These are phyloP conservation scores for Cyclanthera cordifolia DNA, from an alignment of 306 rosid species.

Conservation along the genomic window DNA sequence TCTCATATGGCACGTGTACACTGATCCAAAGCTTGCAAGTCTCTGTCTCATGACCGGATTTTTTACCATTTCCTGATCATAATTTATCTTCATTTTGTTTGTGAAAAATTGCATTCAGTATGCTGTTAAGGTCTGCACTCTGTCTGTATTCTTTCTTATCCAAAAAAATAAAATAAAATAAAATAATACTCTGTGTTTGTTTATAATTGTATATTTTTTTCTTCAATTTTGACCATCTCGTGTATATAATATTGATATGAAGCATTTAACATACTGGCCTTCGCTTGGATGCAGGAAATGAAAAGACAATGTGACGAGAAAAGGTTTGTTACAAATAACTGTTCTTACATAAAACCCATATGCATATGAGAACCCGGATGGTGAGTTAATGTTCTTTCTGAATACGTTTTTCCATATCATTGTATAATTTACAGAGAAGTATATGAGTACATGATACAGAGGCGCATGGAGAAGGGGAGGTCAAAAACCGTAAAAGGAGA, in stretches of 20 bases:
- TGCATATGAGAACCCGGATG: slow-evolving; percentile 1
- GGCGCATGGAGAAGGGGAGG: slow-evolving; percentile 71
- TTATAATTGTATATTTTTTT: no score
- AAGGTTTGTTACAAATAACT: slow-evolving; percentile 40
- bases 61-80: not conserved
- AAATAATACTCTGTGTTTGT: no score
- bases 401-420: slow-evolving; percentile 19
- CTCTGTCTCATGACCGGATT: not conserved
- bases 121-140: not conserved
- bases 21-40: not conserved
- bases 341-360: not conserved
- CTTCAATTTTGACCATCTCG: not conserved
- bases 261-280: slow-evolving; percentile 6
- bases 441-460: slow-evolving; percentile 56
- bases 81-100: not conserved
- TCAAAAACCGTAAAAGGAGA: slow-evolving; percentile 63
- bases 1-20: not conserved
- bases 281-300: slow-evolving; percentile 78
- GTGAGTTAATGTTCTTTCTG: slow-evolving; percentile 1
- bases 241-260: slow-evolving; percentile 1
- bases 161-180: no score
- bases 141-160: no score
- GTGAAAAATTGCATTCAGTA: not conserved
- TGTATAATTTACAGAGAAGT: slow-evolving; percentile 55
- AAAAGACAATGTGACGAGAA: slow-evolving; percentile 92